phyloP scores from a whole-genome alignment of 257 asterid genomes.

The Solanum etuberosum region DNA sequence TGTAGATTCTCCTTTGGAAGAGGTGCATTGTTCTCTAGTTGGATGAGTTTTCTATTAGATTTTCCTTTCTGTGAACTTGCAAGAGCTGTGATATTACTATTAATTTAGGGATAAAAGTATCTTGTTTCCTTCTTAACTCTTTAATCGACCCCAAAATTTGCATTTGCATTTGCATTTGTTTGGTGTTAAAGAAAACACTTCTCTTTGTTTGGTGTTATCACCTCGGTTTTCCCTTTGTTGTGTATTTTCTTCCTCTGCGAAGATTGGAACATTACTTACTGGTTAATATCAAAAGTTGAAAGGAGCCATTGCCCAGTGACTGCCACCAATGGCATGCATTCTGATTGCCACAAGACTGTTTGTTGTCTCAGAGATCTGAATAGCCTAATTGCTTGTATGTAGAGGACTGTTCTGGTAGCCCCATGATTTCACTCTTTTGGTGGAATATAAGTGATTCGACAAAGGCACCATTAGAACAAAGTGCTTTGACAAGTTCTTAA shows the following conservation, averaged over 20 bases:
- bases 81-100: not conserved
- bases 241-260: not conserved
- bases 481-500: not conserved
- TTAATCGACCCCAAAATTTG: not conserved
- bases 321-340: not conserved
- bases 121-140: not conserved
- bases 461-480: not conserved
- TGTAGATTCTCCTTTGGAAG: conserved; percentile 61
- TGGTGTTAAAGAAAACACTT: not conserved
- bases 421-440: not conserved
- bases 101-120: not conserved
- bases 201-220: not conserved
- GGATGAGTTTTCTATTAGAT: not conserved
- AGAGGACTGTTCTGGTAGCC: not conserved
- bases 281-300: not conserved
- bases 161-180: not conserved
- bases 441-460: not conserved
- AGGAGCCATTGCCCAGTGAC: not conserved
- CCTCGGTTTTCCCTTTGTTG: not conserved
- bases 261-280: not conserved
- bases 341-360: not conserved
- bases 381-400: not conserved
- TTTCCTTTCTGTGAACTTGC: not conserved
- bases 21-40: conserved; percentile 26
- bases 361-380: not conserved